Evolutionary conservation across 768 basidiomycete species (phyloP).

Genomic region (Suillus plorans): DNA sequence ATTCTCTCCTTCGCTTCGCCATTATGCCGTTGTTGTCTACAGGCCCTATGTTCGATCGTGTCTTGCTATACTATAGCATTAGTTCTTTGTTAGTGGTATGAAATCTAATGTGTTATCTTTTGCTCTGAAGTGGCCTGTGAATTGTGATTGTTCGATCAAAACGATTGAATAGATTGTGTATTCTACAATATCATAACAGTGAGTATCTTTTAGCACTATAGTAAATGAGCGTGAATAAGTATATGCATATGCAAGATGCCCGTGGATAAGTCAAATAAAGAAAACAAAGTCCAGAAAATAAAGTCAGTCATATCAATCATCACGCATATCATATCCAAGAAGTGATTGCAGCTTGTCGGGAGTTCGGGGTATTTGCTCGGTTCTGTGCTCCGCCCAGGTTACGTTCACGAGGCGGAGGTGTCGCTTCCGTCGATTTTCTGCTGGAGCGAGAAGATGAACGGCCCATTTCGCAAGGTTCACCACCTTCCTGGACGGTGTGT

Average conservation of each 20-base stretch:
- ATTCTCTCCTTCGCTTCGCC: constrained; percentile 16
- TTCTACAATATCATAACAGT: neutral
- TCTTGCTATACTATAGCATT: constrained; percentile 4
- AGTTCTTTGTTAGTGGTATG: constrained; percentile 7
- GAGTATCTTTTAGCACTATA: neutral
- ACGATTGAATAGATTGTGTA: neutral
- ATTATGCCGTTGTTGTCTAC: constrained; percentile 1
- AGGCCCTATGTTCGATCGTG: neutral
- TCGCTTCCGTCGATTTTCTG: neutral
- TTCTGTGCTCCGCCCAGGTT: constrained; percentile 14
- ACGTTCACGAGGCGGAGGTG: constrained; percentile 14
- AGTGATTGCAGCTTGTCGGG: neutral
- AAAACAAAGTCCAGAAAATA: neutral
- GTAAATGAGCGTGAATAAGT: constrained; percentile 1
- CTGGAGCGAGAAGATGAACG: constrained; percentile 10
- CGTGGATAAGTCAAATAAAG: neutral
- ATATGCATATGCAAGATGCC: constrained; percentile 2
- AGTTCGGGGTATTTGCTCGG: neutral
- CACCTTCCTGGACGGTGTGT: constrained; percentile 58
- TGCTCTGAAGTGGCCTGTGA: neutral
- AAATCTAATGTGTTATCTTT: constrained; percentile 1
- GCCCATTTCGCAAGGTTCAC: constrained; percentile 30
- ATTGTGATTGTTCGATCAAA: neutral
- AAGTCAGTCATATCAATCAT: neutral
- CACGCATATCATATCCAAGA: constrained; percentile 1